These are phyloP conservation scores for Delonix regia DNA, from an alignment of 306 rosid genomes.

Conservation along the genomic window DNA sequence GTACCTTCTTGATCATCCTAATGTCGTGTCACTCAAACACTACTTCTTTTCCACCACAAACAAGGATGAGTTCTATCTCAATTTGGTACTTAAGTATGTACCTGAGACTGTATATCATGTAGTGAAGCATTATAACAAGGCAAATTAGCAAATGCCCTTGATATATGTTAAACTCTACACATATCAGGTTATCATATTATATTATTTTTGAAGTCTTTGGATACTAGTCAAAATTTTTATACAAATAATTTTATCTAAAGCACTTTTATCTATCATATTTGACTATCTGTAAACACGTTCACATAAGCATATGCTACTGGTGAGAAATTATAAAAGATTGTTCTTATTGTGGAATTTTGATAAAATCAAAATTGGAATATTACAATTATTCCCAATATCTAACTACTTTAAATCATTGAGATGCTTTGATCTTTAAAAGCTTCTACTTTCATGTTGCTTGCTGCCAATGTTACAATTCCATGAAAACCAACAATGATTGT, in stretches of 20 bases:
- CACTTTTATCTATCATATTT: not conserved
- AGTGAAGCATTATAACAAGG: constrained; percentile 69
- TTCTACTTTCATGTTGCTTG: not conserved
- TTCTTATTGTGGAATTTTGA: not conserved
- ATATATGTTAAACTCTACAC: constrained; percentile 72
- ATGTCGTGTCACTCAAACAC: constrained; percentile 72
- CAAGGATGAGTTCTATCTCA: constrained; percentile 74
- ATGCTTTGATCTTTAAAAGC: not conserved
- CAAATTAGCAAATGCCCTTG: constrained; percentile 75
- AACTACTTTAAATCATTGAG: not conserved
- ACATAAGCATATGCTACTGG: not conserved
- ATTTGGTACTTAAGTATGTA: constrained; percentile 44
- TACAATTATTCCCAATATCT: not conserved
- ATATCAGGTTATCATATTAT: constrained; percentile 64
- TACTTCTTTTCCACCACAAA: constrained; percentile 76
- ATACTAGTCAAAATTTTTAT: not conserved
- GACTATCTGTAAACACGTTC: not conserved
- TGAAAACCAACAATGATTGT: not conserved
- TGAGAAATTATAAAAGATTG: not conserved
- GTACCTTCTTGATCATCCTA: constrained; percentile 81
- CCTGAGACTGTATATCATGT: constrained; percentile 74
- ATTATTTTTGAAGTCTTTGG: not conserved
- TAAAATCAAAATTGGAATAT: not conserved
- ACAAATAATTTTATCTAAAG: not conserved
- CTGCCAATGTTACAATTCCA: not conserved